phyloP scores from a whole-genome alignment of 2,329 filamentous ascomycete species.

The Camillea tinctor region DNA sequence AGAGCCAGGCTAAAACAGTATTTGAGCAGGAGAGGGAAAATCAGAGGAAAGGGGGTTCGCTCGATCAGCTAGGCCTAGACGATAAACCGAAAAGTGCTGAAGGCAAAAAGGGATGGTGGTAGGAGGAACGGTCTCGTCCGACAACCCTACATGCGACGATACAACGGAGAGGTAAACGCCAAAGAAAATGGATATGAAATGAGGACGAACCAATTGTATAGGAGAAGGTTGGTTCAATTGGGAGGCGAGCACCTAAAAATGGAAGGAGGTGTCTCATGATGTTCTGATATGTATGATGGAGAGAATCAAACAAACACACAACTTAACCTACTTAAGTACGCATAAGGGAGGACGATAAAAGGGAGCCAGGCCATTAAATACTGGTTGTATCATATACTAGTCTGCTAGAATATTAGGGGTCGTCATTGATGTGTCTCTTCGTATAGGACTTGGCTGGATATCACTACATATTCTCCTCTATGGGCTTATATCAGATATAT shows the following conservation, averaged over 20 bases:
- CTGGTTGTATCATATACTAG: not conserved
- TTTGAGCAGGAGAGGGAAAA: conserved; percentile 51
- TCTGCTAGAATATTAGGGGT: not conserved
- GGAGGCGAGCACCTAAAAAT: not conserved
- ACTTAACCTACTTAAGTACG: not conserved
- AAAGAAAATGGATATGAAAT: not conserved
- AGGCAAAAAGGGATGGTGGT: conserved; percentile 50
- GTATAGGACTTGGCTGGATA: not conserved
- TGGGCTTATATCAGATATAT: too few species aligned
- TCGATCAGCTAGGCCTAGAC: conserved; percentile 50
- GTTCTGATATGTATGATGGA: not conserved
- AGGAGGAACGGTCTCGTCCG: conserved; percentile 21
- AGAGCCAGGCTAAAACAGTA: conserved; percentile 42
- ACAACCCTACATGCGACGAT: not conserved
- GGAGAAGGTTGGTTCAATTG: not conserved
- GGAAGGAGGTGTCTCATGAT: not conserved
- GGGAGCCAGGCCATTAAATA: not conserved
- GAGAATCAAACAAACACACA: too few species aligned
- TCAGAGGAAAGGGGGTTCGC: conserved; percentile 48
- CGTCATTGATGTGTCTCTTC: not conserved
- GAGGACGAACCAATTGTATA: too few species aligned
- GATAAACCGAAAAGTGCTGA: conserved; percentile 23
- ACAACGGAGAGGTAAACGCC: not conserved
- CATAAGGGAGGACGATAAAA: not conserved
- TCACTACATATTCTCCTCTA: too few species aligned